These are phyloP conservation scores for Trametopsis cervina DNA, from an alignment of 768 basidiomycete genomes.

Conservation along the genomic window DNA sequence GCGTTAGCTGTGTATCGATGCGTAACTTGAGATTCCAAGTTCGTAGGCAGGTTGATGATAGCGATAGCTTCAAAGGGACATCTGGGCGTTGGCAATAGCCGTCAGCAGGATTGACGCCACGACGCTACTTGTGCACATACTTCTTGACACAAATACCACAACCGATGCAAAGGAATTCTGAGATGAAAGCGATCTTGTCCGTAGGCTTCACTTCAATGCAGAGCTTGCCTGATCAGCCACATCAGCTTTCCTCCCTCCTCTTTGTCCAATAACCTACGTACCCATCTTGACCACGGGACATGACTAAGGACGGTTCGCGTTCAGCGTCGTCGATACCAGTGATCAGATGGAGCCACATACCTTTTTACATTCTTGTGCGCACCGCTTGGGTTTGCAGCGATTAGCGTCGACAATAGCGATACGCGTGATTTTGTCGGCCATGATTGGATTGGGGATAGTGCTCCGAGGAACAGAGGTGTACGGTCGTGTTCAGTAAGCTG, in stretches of 20 bases:
- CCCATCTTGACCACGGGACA: slow-evolving; percentile 99
- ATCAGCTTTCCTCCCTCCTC: too few relatives aligned
- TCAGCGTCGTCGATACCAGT: slow-evolving; percentile 3
- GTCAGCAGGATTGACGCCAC: neutral
- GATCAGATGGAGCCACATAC: slow-evolving; percentile 29
- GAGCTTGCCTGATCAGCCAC: slow-evolving; percentile 62
- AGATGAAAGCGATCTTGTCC: slow-evolving; percentile 98
- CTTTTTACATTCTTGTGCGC: slow-evolving; percentile 98
- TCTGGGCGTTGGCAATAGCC: slow-evolving; percentile 35
- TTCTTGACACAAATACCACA: slow-evolving; percentile 99
- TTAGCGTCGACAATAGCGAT: slow-evolving; percentile 92
- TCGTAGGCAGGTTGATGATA: slow-evolving; percentile 98
- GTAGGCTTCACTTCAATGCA: slow-evolving; percentile 96
- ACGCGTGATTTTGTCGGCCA: slow-evolving; percentile 96
- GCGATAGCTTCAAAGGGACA: slow-evolving; percentile 99
- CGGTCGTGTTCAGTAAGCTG: neutral
- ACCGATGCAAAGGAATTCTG: slow-evolving; percentile 97
- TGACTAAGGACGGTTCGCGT: slow-evolving; percentile 38
- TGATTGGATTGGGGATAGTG: slow-evolving; percentile 27
- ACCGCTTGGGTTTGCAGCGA: slow-evolving; percentile 94
- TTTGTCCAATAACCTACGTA: slow-evolving; percentile 33
- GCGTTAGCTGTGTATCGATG: slow-evolving; percentile 98
- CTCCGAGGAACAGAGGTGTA: neutral
- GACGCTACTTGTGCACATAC: slow-evolving; percentile 45
- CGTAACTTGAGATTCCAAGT: slow-evolving; percentile 91